A percentile compares a stretch with the other conserved stretches of the same genome.
These are phyloP conservation scores for Pichia sp. DNA, from an alignment of 1,139 yeast species.

Conservation along the genomic window DNA sequence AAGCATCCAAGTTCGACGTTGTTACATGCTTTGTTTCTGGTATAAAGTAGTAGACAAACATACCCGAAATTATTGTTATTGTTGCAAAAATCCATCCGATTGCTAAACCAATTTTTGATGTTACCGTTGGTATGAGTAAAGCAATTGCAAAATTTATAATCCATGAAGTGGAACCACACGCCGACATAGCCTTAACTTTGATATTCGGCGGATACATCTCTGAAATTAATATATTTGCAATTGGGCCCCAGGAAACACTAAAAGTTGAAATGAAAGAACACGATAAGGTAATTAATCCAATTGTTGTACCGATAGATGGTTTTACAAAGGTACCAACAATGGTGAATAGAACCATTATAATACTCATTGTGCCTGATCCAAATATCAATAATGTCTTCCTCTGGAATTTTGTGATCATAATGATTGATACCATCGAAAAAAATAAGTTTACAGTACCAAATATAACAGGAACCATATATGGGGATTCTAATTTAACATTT, in stretches of 20 bases:
- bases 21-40: slow-evolving; percentile 41
- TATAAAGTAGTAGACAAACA: slow-evolving; percentile 37
- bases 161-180: slow-evolving; percentile 39
- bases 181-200: slow-evolving; percentile 30
- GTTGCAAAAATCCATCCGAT: slow-evolving; percentile 48
- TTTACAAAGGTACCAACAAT: slow-evolving; percentile 31
- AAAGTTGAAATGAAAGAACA: slow-evolving; percentile 28
- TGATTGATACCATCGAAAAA: slow-evolving; percentile 43
- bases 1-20: slow-evolving; percentile 34
- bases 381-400: slow-evolving; percentile 36
- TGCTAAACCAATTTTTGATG: slow-evolving; percentile 33
- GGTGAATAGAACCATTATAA: slow-evolving; percentile 26
- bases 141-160: slow-evolving; percentile 48
- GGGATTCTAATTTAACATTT: slow-evolving; percentile 35
- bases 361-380: slow-evolving; percentile 38
- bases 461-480: slow-evolving; percentile 36
- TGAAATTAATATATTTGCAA: slow-evolving; percentile 25
- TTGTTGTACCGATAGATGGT: slow-evolving; percentile 3
- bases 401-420: slow-evolving; percentile 35
- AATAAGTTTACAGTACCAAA: slow-evolving; percentile 47
- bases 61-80: slow-evolving; percentile 35
- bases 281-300: slow-evolving; percentile 42
- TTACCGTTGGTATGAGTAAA: slow-evolving; percentile 46
- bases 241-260: slow-evolving; percentile 31
- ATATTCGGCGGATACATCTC: slow-evolving; percentile 33